Conservation (phyloP, 371 early-diverging fungal genomes). For the Rhizopus microsporus region DNA sequence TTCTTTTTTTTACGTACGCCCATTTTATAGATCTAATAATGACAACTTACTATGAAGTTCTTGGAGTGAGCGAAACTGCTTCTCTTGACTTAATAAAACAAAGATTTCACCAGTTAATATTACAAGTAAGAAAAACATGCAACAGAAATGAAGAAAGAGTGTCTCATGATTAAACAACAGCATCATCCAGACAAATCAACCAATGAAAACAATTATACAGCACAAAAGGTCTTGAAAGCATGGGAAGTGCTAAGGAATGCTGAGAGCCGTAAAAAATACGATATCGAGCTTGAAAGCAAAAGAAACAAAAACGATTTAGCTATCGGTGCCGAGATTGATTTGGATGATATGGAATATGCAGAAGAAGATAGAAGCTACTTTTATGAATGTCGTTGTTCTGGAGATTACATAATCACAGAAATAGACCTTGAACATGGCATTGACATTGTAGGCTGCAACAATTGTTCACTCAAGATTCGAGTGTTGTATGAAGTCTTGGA, state of each 20-base stretch:
- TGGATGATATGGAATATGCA: conserved; percentile 49
- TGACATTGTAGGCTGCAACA: conserved; percentile 51
- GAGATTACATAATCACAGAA: conserved; percentile 52
- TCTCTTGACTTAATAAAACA: conserved; percentile 45
- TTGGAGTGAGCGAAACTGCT: conserved; percentile 42
- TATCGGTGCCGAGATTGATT: conserved; percentile 47
- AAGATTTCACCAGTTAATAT: conserved; percentile 49
- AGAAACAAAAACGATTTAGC: conserved; percentile 25
- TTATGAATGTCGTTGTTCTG: conserved; percentile 57
- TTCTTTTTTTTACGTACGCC: background rate
- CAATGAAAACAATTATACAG: conserved; percentile 11
- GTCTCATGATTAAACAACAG: conserved; percentile 20
- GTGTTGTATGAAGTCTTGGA: conserved; percentile 56
- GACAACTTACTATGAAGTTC: conserved; percentile 46
- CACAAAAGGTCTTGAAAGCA: conserved; percentile 45
- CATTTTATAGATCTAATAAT: conserved; percentile 10
- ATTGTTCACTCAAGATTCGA: conserved; percentile 55
- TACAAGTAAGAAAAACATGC: conserved; percentile 31
- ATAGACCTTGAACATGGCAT: conserved; percentile 51
- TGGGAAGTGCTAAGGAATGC: conserved; percentile 47
- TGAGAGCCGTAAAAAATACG: conserved; percentile 40
- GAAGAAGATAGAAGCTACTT: conserved; percentile 30
- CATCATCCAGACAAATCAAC: conserved; percentile 54
- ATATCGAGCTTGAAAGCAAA: conserved; percentile 44
- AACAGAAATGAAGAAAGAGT: conserved; percentile 4